phyloP scores from a whole-genome alignment of 108 stramenopile species.

The Schizochytrium sp. region DNA sequence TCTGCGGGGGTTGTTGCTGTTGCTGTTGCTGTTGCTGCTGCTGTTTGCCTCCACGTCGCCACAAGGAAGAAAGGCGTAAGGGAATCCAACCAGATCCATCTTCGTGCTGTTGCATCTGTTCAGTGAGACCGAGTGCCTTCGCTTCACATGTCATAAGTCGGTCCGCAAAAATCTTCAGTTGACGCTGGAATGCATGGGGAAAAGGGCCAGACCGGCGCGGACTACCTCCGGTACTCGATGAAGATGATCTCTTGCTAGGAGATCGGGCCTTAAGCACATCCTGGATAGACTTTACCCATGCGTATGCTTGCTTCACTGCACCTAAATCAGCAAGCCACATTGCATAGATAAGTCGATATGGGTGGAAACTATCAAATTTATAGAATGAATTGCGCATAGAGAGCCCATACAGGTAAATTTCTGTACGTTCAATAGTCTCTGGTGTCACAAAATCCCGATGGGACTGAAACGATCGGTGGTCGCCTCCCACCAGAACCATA shows the following conservation, averaged over 20 bases:
- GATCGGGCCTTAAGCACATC: conserved; percentile 37
- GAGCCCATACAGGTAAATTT: conserved; percentile 8
- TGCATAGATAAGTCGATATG: conserved; percentile 54
- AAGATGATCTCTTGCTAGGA: conserved; percentile 3
- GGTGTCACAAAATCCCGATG: neutral
- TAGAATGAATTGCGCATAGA: neutral
- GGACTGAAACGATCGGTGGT: conserved; percentile 11
- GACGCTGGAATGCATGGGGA: conserved; percentile 45
- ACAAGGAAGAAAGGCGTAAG: neutral
- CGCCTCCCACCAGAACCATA: conserved; percentile 43
- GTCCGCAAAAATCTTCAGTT: conserved; percentile 57
- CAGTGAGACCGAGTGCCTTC: conserved; percentile 6
- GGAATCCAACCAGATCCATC: conserved; percentile 39
- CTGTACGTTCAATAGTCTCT: conserved; percentile 55
- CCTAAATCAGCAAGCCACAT: conserved; percentile 61
- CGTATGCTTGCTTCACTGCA: conserved; percentile 37
- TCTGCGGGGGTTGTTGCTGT: neutral
- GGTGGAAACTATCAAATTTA: conserved; percentile 31
- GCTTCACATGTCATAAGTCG: conserved; percentile 30
- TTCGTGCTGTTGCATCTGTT: conserved; percentile 4
- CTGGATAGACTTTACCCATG: conserved; percentile 55
- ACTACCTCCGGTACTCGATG: conserved; percentile 21
- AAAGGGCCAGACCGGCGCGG: conserved; percentile 6
- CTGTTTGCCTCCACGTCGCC: neutral
- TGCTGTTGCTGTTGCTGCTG: neutral